Evolutionary conservation across 2,329 filamentous ascomycete species (phyloP).

Genomic region (Polytolypa hystricis): DNA sequence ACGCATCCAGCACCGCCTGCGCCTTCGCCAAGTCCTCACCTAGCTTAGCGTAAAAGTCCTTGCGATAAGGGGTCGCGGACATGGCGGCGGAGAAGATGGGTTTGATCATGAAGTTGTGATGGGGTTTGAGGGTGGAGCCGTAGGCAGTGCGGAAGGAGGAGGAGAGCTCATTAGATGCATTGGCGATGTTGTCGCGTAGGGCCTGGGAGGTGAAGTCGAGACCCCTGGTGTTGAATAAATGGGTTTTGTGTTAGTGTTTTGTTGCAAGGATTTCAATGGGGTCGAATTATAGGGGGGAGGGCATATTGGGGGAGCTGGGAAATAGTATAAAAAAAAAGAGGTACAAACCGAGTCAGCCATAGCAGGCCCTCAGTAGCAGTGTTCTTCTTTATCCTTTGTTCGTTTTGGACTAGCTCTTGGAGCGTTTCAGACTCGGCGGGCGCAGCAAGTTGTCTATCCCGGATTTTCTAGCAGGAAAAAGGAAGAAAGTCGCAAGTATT

Average conservation of each 20-base stretch:
- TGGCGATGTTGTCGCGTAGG: conserved; percentile 63
- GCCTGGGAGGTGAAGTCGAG: conserved; percentile 88
- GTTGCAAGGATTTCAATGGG: background rate
- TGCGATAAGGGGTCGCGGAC: conserved; percentile 83
- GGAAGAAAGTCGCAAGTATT: background rate
- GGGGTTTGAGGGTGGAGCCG: conserved; percentile 72
- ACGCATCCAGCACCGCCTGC: conserved; percentile 51
- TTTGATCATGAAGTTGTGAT: conserved; percentile 84
- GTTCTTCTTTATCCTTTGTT: conserved; percentile 84
- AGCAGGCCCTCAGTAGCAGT: conserved; percentile 77
- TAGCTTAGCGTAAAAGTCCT: conserved; percentile 85
- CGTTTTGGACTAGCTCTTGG: conserved; percentile 74
- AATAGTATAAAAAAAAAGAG: conserved; percentile 1
- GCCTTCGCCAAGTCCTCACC: conserved; percentile 46
- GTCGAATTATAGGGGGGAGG: background rate
- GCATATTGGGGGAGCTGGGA: background rate
- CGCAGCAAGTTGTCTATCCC: conserved; percentile 66
- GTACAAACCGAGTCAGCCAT: conserved; percentile 71
- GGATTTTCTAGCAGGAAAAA: conserved; percentile 74
- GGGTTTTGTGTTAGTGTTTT: background rate
- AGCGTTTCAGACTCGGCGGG: conserved; percentile 71
- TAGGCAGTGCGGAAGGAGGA: conserved; percentile 83
- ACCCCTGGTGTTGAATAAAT: conserved; percentile 45
- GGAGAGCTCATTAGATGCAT: conserved; percentile 62
- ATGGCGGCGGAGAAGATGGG: conserved; percentile 89